Percentiles rank a stretch among this genome's conserved stretches.
Conservation (phyloP, 257 asterid genomes). For the Petrea volubilis region DNA sequence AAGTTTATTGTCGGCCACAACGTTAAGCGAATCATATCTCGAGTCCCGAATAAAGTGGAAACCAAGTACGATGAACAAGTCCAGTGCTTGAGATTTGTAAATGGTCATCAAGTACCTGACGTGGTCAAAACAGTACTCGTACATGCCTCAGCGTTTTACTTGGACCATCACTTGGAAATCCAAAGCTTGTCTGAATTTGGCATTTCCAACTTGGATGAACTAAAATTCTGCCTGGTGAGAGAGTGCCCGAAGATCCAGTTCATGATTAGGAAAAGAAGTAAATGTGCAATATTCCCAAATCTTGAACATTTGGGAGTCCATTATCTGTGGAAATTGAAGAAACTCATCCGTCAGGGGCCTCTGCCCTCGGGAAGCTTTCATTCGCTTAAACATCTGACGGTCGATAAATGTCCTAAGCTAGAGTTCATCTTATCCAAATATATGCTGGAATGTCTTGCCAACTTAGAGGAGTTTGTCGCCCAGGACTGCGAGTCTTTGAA, state of each 20-base stretch:
- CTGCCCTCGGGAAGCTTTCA: constrained; percentile 6
- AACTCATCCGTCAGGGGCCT: constrained; percentile 11
- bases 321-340: constrained; percentile 24
- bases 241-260: constrained; percentile 24
- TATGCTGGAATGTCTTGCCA: background rate
- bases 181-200: constrained; percentile 27
- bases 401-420: constrained; percentile 7
- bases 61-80: constrained; percentile 15
- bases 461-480: background rate
- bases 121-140: background rate
- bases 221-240: constrained; percentile 19
- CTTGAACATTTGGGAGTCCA: constrained; percentile 22
- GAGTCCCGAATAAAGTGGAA: constrained; percentile 28
- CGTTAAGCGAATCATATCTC: constrained; percentile 28
- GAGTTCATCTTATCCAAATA: constrained; percentile 13
- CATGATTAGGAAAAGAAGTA: background rate
- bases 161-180: constrained; percentile 31
- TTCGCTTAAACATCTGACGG: constrained; percentile 17
- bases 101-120: constrained; percentile 9
- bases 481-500: background rate
- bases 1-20: constrained; percentile 30
- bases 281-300: constrained; percentile 16
- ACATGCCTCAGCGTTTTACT: constrained; percentile 25
- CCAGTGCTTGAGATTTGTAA: constrained; percentile 27
- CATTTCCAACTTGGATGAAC: constrained; percentile 2